Evolutionary conservation across 148 eudicot species (phyloP).

Genomic region (Camellia lanceoleosa): DNA sequence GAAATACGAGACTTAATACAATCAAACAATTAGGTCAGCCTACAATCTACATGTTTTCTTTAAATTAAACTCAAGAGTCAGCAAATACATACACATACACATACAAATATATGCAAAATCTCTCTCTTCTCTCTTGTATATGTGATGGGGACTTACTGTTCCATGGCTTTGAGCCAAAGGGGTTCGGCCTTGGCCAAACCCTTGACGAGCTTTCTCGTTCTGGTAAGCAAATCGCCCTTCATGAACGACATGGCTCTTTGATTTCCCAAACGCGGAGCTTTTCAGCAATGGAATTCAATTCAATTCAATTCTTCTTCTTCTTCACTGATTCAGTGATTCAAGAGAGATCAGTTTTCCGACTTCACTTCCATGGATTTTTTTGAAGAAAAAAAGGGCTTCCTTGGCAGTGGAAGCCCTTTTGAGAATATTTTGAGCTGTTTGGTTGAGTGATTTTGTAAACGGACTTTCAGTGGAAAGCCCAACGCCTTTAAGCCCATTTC

Average conservation of each 20-base stretch:
- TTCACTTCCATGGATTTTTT: too few relatives aligned
- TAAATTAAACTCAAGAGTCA: not conserved
- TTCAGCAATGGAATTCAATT: too few relatives aligned
- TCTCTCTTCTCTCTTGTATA: not conserved
- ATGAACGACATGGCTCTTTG: constrained; percentile 64
- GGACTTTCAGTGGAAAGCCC: too few relatives aligned
- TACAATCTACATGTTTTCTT: not conserved
- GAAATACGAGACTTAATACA: too few relatives aligned
- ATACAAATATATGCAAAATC: not conserved
- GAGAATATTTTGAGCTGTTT: too few relatives aligned
- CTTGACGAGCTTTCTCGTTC: constrained; percentile 73
- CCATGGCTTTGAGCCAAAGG: constrained; percentile 89
- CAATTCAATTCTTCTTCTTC: too few relatives aligned
- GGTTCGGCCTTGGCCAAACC: constrained; percentile 81
- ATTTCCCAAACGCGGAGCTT: not conserved
- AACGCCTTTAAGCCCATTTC: too few relatives aligned
- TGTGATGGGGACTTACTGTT: constrained; percentile 41
- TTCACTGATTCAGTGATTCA: too few relatives aligned
- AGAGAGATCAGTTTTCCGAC: too few relatives aligned
- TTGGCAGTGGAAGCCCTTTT: too few relatives aligned
- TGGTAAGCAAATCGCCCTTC: constrained; percentile 74
- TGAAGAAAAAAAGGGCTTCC: too few relatives aligned
- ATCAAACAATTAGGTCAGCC: not conserved
- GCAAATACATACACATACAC: not conserved
- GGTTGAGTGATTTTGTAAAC: too few relatives aligned